phyloP scores from a whole-genome alignment of 345 rosid genomes.

The Brassica napus region Da-Ae NC_063434.1:2637001-2637500 shows the following conservation, averaged over 20 bases:
- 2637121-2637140: background rate
- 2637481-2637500: background rate
- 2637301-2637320: conserved; percentile 24
- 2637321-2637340: conserved; percentile 24
- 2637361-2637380: background rate
- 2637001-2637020: background rate
- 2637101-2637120: background rate
- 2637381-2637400: background rate
- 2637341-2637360: conserved; percentile 1
- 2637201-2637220: conserved; percentile 14
- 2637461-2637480: conserved; percentile 5
- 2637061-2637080: no score
- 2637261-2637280: background rate
- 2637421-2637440: background rate
- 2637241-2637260: background rate
- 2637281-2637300: background rate
- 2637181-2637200: background rate
- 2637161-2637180: conserved; percentile 12
- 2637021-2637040: no score
- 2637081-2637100: no score
- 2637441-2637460: background rate
- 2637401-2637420: background rate
- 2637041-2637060: no score
- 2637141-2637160: background rate
- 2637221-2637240: conserved; percentile 1